Evolutionary conservation across 2,329 filamentous ascomycete species (phyloP), one percentile per base, ranked within the genome.

Genomic region (Trichoderma atrobrunneum): DNA sequence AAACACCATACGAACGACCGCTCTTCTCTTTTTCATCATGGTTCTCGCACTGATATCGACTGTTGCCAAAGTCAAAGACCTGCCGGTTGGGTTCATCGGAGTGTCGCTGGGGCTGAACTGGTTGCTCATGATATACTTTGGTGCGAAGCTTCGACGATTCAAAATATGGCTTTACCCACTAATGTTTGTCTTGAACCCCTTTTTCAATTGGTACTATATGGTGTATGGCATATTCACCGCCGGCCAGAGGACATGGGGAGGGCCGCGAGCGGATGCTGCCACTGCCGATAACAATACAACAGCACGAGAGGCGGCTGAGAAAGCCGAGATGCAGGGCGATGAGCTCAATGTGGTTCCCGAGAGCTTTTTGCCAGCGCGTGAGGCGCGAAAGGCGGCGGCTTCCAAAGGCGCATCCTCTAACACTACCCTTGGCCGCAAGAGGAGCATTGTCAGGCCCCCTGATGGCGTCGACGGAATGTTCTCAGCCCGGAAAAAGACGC

Each of bases 121-220:
- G 92, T 80, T 94, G 64, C 89, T 98, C 80, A 98, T 98, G 95
- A 84, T 98, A 73, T 98, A 97, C 84, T 98, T 98, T 80, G 95
- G 94, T 28, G 88, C 91, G 70, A 94, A 93, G 82, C 88, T 98
- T 63, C 91, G 91, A 73, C 89, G 96, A 12, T 98, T 92, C 85
- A 98, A 99, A 85, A 92, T 97, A 74, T 95, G 93, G 91, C 86
- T 98, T 7, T 98, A 98, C 79, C 95, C 95, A 0, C 78, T 98
- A 74, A 98, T 98, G 94, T 98, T 98, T 80, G 83, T 97, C 61
- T 81, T 98, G 74, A 98, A 98, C 79, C 95, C 96, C 0, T 97
- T 98, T 79, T 95, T 98, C 87, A 98, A 98, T 82, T 98, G 95
- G 95, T 89, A 94, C 72, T 98, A 98, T 84, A 97, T 98, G 92